Percentiles rank a stretch among this genome's conserved stretches.
Conservation (phyloP, 202 grass and related monocot species). For the Schoenoplectus triqueter region DNA sequence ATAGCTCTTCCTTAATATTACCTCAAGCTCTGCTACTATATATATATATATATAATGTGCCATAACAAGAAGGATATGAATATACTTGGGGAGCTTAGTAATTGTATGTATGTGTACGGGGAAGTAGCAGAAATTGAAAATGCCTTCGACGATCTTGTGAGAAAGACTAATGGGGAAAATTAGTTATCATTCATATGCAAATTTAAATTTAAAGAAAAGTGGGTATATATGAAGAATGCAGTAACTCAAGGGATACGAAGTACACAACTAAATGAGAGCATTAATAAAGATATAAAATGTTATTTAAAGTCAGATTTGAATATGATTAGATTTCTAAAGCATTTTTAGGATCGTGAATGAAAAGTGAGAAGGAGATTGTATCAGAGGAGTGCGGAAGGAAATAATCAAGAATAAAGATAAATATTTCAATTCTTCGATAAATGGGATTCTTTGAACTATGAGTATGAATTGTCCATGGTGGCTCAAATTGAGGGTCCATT, state of each 20-base stretch:
- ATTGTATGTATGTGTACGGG: too few relatives aligned
- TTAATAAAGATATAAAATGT: not conserved
- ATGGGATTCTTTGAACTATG: not conserved
- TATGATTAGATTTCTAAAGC: not conserved
- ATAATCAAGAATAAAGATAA: not conserved
- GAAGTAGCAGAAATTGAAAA: too few relatives aligned
- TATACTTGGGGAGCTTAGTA: too few relatives aligned
- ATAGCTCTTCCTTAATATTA: too few relatives aligned
- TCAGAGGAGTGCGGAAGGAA: not conserved
- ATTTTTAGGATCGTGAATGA: conserved; percentile 27
- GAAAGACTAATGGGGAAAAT: too few relatives aligned
- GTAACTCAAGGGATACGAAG: not conserved
- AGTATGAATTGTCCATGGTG: conserved; percentile 24
- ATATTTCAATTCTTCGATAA: not conserved
- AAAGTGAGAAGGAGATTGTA: conserved; percentile 2
- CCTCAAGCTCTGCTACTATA: too few relatives aligned
- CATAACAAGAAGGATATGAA: too few relatives aligned
- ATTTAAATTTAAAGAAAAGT: too few relatives aligned
- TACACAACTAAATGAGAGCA: not conserved
- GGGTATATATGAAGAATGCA: conserved; percentile 29
- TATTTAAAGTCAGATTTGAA: not conserved
- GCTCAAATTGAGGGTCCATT: not conserved
- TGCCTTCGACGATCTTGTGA: too few relatives aligned
- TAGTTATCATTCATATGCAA: too few relatives aligned
- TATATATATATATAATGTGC: too few relatives aligned